Evolutionary conservation across 352 stramenopile species (phyloP).

Genomic region (Saprolegnia diclina): DNA sequence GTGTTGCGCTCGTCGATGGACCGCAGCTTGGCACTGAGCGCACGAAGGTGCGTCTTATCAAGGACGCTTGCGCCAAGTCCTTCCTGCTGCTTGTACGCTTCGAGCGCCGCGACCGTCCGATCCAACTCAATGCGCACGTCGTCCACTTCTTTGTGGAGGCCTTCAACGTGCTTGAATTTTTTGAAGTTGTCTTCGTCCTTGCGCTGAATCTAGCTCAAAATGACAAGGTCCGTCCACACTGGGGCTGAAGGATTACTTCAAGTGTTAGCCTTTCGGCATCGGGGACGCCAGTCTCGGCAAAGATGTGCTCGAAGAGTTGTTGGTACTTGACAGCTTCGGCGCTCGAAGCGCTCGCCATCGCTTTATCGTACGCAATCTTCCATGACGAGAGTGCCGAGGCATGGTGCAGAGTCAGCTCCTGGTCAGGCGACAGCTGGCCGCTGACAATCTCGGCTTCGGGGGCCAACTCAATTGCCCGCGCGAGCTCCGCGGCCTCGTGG

Average conservation of each 20-base stretch:
- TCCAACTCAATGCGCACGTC: slow-evolving; percentile 47
- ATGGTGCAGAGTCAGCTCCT: slow-evolving; percentile 42
- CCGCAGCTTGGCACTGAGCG: slow-evolving; percentile 37
- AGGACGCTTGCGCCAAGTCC: slow-evolving; percentile 51
- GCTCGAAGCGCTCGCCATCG: slow-evolving; percentile 43
- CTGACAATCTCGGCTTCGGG: slow-evolving; percentile 43
- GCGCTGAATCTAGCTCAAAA: slow-evolving; percentile 31
- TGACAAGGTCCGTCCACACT: neutral
- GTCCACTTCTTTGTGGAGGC: slow-evolving; percentile 53
- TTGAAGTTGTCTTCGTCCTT: slow-evolving; percentile 78
- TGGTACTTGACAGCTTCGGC: slow-evolving; percentile 54
- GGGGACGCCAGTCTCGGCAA: slow-evolving; percentile 44
- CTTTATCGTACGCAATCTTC: slow-evolving; percentile 70
- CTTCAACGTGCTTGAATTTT: slow-evolving; percentile 69
- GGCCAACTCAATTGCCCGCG: slow-evolving; percentile 23
- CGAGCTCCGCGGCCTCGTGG: slow-evolving; percentile 18
- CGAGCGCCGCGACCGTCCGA: slow-evolving; percentile 40
- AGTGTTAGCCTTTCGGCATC: slow-evolving; percentile 46
- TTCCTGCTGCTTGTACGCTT: slow-evolving; percentile 62
- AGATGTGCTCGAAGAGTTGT: slow-evolving; percentile 54
- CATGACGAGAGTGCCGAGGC: slow-evolving; percentile 56
- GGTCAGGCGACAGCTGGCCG: slow-evolving; percentile 16
- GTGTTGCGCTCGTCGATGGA: slow-evolving; percentile 38
- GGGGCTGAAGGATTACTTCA: slow-evolving; percentile 21
- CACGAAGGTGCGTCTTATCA: slow-evolving; percentile 51